Evolutionary conservation across 2,329 filamentous ascomycete species (phyloP).

Genomic region (Talaromyces marneffei): DNA sequence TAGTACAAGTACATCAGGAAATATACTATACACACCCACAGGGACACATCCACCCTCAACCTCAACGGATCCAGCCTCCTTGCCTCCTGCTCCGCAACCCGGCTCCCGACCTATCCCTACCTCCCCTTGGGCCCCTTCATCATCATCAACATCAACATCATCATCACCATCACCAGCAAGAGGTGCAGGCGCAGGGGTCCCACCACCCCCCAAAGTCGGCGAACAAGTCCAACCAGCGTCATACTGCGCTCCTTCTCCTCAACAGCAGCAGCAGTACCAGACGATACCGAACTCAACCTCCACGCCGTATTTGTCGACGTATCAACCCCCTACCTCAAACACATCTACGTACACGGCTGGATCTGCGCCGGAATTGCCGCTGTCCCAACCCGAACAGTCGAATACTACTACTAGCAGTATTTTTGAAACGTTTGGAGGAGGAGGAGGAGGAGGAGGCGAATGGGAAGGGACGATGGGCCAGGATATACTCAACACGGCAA

Average conservation of each 20-base stretch:
- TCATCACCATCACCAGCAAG: not conserved
- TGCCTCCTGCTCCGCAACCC: conserved; percentile 30
- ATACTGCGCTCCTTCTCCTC: conserved; percentile 9
- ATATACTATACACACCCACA: conserved; percentile 3
- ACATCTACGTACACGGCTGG: not conserved
- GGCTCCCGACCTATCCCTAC: conserved; percentile 37
- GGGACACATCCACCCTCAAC: conserved; percentile 2
- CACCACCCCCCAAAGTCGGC: conserved; percentile 25
- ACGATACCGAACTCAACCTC: conserved; percentile 5
- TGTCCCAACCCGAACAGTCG: not conserved
- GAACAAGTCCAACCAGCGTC: conserved; percentile 8
- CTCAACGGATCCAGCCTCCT: conserved; percentile 20
- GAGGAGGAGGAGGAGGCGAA: no score
- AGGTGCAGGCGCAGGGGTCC: not conserved
- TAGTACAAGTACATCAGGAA: not conserved
- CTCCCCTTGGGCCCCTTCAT: no score
- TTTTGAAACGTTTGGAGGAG: not conserved
- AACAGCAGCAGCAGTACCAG: not conserved
- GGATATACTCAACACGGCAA: conserved; percentile 35
- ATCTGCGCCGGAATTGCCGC: not conserved
- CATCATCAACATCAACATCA: not conserved
- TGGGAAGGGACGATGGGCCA: conserved; percentile 16
- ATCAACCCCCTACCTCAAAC: conserved; percentile 16
- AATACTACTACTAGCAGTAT: not conserved
- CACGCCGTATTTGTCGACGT: conserved; percentile 9